Conservation (phyloP, 345 rosid species). For the Aquilaria yunnanensis region DNA sequence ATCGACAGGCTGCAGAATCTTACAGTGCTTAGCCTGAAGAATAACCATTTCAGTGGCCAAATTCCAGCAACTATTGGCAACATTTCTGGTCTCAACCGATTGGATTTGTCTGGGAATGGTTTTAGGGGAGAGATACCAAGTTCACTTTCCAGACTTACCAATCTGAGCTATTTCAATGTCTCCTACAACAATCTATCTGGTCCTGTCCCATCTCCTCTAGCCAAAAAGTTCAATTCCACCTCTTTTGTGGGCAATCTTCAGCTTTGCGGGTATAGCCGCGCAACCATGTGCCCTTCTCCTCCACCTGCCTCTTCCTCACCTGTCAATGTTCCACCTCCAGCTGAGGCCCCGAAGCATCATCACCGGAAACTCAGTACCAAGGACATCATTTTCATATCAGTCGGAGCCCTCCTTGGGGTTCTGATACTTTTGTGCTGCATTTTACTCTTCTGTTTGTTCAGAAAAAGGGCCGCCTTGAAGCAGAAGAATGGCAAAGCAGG, state of each 20-base stretch:
- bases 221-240: slow-evolving; percentile 75
- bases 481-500: slow-evolving; percentile 38
- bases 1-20: slow-evolving; percentile 48
- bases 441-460: slow-evolving; percentile 58
- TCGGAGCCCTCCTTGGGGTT: slow-evolving; percentile 56
- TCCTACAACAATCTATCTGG: slow-evolving; percentile 88
- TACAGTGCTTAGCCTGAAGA: slow-evolving; percentile 50
- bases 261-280: slow-evolving; percentile 78
- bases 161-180: slow-evolving; percentile 73
- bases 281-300: slow-evolving; percentile 54
- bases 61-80: slow-evolving; percentile 57
- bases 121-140: slow-evolving; percentile 67
- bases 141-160: slow-evolving; percentile 43
- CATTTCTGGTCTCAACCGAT: slow-evolving; percentile 40
- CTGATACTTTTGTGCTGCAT: slow-evolving; percentile 62
- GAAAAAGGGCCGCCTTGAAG: slow-evolving; percentile 47
- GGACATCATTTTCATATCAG: slow-evolving; percentile 69
- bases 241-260: slow-evolving; percentile 80
- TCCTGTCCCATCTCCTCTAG: slow-evolving; percentile 56
- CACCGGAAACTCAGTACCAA: slow-evolving; percentile 52
- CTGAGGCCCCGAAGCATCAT: slow-evolving; percentile 30
- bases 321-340: slow-evolving; percentile 18
- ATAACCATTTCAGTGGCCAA: slow-evolving; percentile 48
- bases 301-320: slow-evolving; percentile 43
- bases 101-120: slow-evolving; percentile 66